Evolutionary conservation across 1,139 yeast species (phyloP).

Genomic region (Taphrina communis): DNA sequence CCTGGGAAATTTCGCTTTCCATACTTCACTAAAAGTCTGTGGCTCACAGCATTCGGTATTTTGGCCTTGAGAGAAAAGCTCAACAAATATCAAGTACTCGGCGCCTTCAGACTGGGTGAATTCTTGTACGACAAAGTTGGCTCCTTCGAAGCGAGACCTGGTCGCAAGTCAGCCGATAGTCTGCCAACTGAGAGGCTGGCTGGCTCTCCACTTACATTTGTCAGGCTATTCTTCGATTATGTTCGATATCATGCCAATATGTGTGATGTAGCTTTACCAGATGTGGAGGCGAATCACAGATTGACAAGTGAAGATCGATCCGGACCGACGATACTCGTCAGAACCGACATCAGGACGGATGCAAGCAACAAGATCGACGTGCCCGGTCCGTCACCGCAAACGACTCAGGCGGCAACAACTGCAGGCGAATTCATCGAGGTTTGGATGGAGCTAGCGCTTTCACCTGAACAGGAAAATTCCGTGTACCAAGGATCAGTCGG

Average conservation of each 20-base stretch:
- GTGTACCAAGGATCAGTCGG: neutral
- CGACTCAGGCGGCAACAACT: neutral
- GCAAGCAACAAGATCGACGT: neutral
- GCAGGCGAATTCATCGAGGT: neutral
- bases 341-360: neutral
- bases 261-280: neutral
- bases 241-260: neutral
- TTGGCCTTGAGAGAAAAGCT: slow-evolving; percentile 6
- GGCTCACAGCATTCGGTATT: slow-evolving; percentile 58
- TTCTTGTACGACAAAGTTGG: slow-evolving; percentile 1
- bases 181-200: slow-evolving; percentile 4
- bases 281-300: neutral
- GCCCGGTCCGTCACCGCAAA: neutral
- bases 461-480: neutral
- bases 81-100: neutral
- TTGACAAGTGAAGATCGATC: neutral
- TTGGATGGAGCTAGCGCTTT: slow-evolving; percentile 1
- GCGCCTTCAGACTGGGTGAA: slow-evolving; percentile 2
- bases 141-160: neutral
- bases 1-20: slow-evolving; percentile 82
- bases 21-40: slow-evolving; percentile 69
- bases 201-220: slow-evolving; percentile 5
- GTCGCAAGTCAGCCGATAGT: slow-evolving; percentile 1
- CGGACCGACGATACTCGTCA: slow-evolving; percentile 6
- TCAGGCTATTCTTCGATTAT: neutral